Conservation (phyloP, 78 protist species). For the Mantamonas sphyraenae region DNA sequence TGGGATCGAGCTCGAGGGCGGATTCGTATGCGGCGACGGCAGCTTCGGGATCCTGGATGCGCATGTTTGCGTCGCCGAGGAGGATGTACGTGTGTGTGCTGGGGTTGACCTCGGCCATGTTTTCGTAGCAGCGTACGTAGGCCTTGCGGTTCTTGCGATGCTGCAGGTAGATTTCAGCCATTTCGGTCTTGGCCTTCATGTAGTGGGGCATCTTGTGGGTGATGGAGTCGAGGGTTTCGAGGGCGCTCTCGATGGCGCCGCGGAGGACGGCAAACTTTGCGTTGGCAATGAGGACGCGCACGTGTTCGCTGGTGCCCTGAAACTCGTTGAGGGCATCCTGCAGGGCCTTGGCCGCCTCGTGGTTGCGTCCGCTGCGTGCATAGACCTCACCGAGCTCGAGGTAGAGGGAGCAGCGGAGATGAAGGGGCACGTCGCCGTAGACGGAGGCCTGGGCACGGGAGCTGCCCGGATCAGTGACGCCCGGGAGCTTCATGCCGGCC, state of each 20-base stretch:
- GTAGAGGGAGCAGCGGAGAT: not conserved
- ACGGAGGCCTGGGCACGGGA: too few species aligned
- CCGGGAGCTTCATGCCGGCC: slow-evolving; percentile 33
- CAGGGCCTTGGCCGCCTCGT: slow-evolving; percentile 20
- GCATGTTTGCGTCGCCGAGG: slow-evolving; percentile 65
- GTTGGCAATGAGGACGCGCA: slow-evolving; percentile 23
- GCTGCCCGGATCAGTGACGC: not conserved
- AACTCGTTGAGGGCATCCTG: slow-evolving; percentile 23
- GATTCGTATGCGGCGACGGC: slow-evolving; percentile 41
- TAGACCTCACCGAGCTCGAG: not conserved
- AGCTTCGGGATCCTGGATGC: slow-evolving; percentile 39
- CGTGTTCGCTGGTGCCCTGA: slow-evolving; percentile 14
- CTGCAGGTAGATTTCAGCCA: slow-evolving; percentile 48
- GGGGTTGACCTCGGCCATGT: slow-evolving; percentile 11
- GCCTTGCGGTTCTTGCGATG: slow-evolving; percentile 21
- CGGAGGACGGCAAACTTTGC: slow-evolving; percentile 7
- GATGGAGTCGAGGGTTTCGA: slow-evolving; percentile 20
- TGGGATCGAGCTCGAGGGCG: slow-evolving; percentile 22
- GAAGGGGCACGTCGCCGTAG: too few species aligned
- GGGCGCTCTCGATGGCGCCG: slow-evolving; percentile 34
- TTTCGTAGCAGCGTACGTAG: slow-evolving; percentile 47
- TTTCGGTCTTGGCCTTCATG: slow-evolving; percentile 20
- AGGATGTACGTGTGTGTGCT: slow-evolving; percentile 9
- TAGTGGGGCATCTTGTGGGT: slow-evolving; percentile 16
- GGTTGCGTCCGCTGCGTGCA: too few species aligned